Conservation (phyloP, 768 basidiomycete species). For the Russula olivacea region DNA sequence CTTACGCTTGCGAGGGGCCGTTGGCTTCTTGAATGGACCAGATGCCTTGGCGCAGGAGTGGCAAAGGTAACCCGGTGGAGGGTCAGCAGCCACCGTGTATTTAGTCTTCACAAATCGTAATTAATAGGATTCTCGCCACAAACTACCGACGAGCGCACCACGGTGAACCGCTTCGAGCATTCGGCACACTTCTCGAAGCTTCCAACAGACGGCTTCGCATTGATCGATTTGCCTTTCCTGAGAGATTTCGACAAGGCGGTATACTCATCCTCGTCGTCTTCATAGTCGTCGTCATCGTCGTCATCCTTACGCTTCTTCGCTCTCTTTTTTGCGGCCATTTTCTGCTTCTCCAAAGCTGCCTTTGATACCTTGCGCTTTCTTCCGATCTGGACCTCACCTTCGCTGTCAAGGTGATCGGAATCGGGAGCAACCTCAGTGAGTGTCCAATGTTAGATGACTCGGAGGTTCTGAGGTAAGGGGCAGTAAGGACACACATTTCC, state of each 20-base stretch:
- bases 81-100: conserved; percentile 73
- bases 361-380: conserved; percentile 17
- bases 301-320: conserved; percentile 41
- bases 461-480: background rate
- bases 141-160: conserved; percentile 47
- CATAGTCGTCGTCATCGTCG: conserved; percentile 34
- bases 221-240: conserved; percentile 35
- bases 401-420: conserved; percentile 22
- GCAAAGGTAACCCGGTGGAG: conserved; percentile 76
- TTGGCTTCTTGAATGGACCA: conserved; percentile 83
- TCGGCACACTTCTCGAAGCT: conserved; percentile 74
- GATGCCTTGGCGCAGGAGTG: conserved; percentile 74
- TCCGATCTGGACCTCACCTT: conserved; percentile 21
- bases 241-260: conserved; percentile 51
- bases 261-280: conserved; percentile 63
- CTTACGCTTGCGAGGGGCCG: conserved; percentile 55
- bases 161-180: conserved; percentile 81
- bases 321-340: conserved; percentile 25
- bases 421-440: conserved; percentile 17
- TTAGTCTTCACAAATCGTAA: conserved; percentile 51
- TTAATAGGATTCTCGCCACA: background rate
- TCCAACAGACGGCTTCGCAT: conserved; percentile 61
- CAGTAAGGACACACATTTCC: background rate
- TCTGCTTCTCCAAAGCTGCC: conserved; percentile 33
- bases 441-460: background rate